A percentile compares a stretch with the other conserved stretches of the same genome.
phyloP scores from a whole-genome alignment of 1,139 yeast species.

The Yamadazyma blattariae region DNA sequence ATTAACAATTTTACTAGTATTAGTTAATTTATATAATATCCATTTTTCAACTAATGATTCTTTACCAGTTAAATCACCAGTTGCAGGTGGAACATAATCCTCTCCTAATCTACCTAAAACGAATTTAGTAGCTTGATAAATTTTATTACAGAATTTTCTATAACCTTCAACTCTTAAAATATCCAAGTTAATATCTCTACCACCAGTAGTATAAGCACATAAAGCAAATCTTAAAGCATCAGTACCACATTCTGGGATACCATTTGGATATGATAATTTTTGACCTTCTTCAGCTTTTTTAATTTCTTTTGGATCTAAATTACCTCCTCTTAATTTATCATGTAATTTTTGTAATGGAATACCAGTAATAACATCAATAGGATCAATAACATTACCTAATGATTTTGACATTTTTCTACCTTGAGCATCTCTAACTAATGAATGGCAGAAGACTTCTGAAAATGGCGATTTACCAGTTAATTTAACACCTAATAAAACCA shows the following conservation, averaged over 20 bases:
- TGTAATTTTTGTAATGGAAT: constrained; percentile 77
- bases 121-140: constrained; percentile 97
- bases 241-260: constrained; percentile 99
- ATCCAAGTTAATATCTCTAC: constrained; percentile 95
- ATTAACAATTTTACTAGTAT: constrained; percentile 63
- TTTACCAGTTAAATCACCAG: constrained; percentile 61
- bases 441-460: constrained; percentile 96
- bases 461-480: constrained; percentile 91
- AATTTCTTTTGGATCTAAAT: constrained; percentile 86
- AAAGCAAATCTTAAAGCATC: constrained; percentile 97
- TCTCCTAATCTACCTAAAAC: constrained; percentile 91
- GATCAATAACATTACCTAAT: constrained; percentile 94
- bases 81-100: constrained; percentile 77
- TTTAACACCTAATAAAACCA: constrained; percentile 89
- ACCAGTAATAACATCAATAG: constrained; percentile 90
- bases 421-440: constrained; percentile 97
- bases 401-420: constrained; percentile 99
- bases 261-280: constrained; percentile 86
- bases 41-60: constrained; percentile 95
- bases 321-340: constrained; percentile 74
- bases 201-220: constrained; percentile 98
- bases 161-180: constrained; percentile 97
- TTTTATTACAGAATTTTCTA: constrained; percentile 99
- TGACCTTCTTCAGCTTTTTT: constrained; percentile 89
- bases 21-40: constrained; percentile 85